phyloP scores from a whole-genome alignment of 352 stramenopile species.

The Pythium dissotocum region DNA sequence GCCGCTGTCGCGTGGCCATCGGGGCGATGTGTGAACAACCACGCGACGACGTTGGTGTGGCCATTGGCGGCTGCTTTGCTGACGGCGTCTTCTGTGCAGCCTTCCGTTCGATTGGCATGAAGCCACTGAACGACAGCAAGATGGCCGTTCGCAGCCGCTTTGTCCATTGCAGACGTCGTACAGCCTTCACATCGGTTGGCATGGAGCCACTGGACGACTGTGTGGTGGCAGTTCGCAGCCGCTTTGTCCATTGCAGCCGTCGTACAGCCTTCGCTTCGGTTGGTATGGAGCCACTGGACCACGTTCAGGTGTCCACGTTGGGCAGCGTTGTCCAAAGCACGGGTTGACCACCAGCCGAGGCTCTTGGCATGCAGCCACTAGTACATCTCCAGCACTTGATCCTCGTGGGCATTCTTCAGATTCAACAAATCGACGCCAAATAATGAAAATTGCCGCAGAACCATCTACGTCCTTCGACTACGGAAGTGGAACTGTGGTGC shows the following conservation, averaged over 20 bases:
- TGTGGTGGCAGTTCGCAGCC: neutral
- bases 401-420: neutral
- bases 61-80: neutral
- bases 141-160: too few species aligned
- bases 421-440: neutral
- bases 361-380: neutral
- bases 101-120: conserved; percentile 1
- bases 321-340: neutral
- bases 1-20: neutral
- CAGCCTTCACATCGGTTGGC: too few species aligned
- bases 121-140: conserved; percentile 4
- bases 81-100: neutral
- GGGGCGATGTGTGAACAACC: neutral
- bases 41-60: neutral
- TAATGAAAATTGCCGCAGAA: neutral
- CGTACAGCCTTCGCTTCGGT: conserved; percentile 9
- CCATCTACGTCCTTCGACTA: neutral
- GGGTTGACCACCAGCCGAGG: neutral
- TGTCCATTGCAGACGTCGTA: too few species aligned
- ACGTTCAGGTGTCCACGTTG: neutral
- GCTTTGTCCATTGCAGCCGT: neutral
- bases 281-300: neutral
- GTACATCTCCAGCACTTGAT: neutral
- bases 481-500: neutral
- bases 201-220: too few species aligned